Evolutionary conservation across 345 rosid genomes (phyloP), one percentile per base, ranked within the genome.

Genomic region (Hibiscus syriacus): DNA sequence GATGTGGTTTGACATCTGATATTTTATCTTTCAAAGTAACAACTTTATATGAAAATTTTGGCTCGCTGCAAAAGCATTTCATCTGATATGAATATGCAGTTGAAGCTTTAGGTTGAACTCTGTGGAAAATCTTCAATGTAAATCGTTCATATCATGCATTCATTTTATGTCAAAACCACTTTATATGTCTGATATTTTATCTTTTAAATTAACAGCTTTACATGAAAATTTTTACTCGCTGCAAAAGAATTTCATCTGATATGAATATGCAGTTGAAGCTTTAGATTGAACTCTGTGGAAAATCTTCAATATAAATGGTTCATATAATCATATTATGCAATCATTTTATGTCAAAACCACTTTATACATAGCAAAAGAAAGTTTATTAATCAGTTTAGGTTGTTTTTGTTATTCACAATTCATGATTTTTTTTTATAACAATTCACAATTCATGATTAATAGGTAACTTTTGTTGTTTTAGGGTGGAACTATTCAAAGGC

Each of bases 1-100:
- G 99, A 95, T 74, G 87, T 87, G 92, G 99, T 95, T 88, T 6
- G 68, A 77, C 25, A 5, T 55, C n/a, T 60, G 3, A 63, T 64
- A 26, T 38, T 48, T 54, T 7, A 14, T 10, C 1, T 11, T 3
- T 13, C 32, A 13, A 32, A 11, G 12, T 20, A 39, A 20, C 1
- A 5, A 7, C n/a, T 38, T 22, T 20, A 6, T n/a, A 19, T 3
- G 17, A 3, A 59, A 39, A 17, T 61, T 23, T 38, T 12, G 26
- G 13, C 23, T 6, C 23, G 20, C 30, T 59, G 27, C 46, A 19
- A 19, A 36, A 7, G 46, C 4, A 59, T 22, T 59, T 59, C n/a
- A 11, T 32, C 46, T 19, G 46, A 20, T 36, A 36, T 36, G 62
- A 36, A 57, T 57, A 30, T 10, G 23, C 10, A 7, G 62, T n/a